Evolutionary conservation across 2,329 filamentous ascomycete genomes (phyloP), one percentile per base, ranked within the genome.

Genomic region (Sarocladium oryzae): DNA sequence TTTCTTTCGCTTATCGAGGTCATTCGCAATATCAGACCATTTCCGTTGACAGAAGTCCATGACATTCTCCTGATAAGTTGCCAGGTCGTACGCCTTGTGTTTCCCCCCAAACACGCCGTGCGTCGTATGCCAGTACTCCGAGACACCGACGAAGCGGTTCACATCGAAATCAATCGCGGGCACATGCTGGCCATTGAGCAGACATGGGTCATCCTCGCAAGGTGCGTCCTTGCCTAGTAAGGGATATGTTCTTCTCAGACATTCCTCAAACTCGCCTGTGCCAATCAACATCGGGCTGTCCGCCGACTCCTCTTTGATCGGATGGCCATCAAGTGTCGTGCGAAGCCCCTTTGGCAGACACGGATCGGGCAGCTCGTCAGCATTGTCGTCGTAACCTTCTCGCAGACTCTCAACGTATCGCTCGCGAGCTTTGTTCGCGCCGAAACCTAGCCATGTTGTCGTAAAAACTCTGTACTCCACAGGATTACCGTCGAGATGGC

Each of bases 111-210:
- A 97, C 2, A 97, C 85, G 51, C 93, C 90, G 60, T 99, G 93
- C 0, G 93, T 99, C 0, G 92, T 95, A 66, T 99, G 93, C 92
- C 93, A 99, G 69, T 95, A 99, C 64, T 99, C 93, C 1, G 92
- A 97, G 3, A 99, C 92, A 10, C 93, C 93, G 24, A 99, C 85
- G 61, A 99, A 99, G 66, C 96, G 95, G 61, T 99, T 99, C 32
- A 97, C 85, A 55, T 93, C 86, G 62, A 97, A 99, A 65, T 99
- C 93, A 56, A 99, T 96, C 3, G 89, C 88, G 1, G 93, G 93
- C 1, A 93, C 90, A 63, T 97, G 90, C 56, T 92, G 84, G 1
- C 93, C 91, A 59, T 96, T 89, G 35, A 99, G 75, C 30, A 99
- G 73, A 66, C 93, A 99, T 0, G 95, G 93, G 23, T 85, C 70